These are phyloP conservation scores for Termitomyces sp. DNA, from an alignment of 768 basidiomycete species.

Conservation along the genomic window DNA sequence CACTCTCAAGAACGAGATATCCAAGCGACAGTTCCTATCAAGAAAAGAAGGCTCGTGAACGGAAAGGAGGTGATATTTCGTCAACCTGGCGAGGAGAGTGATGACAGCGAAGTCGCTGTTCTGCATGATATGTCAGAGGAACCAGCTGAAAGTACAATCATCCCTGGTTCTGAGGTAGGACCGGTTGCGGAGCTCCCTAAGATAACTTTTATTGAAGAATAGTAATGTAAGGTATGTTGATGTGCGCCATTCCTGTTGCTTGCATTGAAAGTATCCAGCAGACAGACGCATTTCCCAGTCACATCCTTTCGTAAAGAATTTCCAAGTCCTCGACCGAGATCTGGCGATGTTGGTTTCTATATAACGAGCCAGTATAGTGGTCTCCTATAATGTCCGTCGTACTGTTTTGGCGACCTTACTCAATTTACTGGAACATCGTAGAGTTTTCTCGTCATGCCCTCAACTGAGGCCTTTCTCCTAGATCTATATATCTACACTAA, in stretches of 20 bases:
- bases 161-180: background rate
- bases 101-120: slow-evolving; percentile 21
- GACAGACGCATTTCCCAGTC: background rate
- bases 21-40: slow-evolving; percentile 43
- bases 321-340: background rate
- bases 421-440: background rate
- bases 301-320: background rate
- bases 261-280: background rate
- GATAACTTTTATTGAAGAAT: slow-evolving; percentile 8
- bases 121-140: background rate
- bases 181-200: slow-evolving; percentile 5
- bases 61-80: slow-evolving; percentile 63
- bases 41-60: slow-evolving; percentile 79
- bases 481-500: no score
- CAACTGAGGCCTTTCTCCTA: background rate
- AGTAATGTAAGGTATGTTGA: background rate
- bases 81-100: slow-evolving; percentile 37
- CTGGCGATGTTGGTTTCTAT: background rate
- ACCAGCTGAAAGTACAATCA: background rate
- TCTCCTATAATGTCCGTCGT: background rate
- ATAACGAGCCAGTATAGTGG: background rate
- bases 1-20: slow-evolving; percentile 9
- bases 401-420: background rate
- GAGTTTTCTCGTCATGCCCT: background rate
- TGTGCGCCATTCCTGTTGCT: background rate